Evolutionary conservation across 768 basidiomycete genomes (phyloP).

Genomic region (Boletus patriciae): DNA sequence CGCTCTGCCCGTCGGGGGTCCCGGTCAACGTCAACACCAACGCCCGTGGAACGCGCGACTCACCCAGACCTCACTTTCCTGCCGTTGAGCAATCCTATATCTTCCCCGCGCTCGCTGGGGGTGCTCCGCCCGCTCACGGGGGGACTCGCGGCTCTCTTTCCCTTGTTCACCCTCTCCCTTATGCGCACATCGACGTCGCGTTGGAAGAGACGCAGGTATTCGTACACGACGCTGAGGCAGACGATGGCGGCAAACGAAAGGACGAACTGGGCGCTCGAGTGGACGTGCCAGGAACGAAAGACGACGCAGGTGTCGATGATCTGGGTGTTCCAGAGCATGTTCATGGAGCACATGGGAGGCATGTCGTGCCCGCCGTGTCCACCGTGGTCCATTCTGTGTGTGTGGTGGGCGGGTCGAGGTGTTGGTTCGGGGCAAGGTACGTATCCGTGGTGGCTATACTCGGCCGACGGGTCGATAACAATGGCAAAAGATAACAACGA

Average conservation of each 20-base stretch:
- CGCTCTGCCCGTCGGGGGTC: not conserved
- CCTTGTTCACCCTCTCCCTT: slow-evolving; percentile 46
- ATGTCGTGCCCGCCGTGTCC: slow-evolving; percentile 50
- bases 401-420: not conserved
- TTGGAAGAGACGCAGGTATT: slow-evolving; percentile 71
- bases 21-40: too few species aligned
- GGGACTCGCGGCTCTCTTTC: slow-evolving; percentile 47
- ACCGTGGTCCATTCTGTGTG: slow-evolving; percentile 40
- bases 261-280: slow-evolving; percentile 52
- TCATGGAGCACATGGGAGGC: slow-evolving; percentile 60
- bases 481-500: not conserved
- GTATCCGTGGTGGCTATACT: slow-evolving; percentile 3
- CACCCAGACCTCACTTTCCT: slow-evolving; percentile 46
- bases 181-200: slow-evolving; percentile 58
- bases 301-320: slow-evolving; percentile 80
- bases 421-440: not conserved
- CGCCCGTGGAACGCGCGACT: not conserved
- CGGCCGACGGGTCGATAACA: not conserved
- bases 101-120: slow-evolving; percentile 47
- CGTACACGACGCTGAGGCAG: slow-evolving; percentile 69
- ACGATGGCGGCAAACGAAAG: slow-evolving; percentile 67
- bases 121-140: slow-evolving; percentile 39
- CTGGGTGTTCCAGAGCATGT: slow-evolving; percentile 89
- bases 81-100: slow-evolving; percentile 54
- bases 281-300: slow-evolving; percentile 77